A percentile compares a stretch with the other conserved stretches of the same genome.
Evolutionary conservation across 2,329 filamentous ascomycete species (phyloP).

Genomic region (Fusarium succisae): DNA sequence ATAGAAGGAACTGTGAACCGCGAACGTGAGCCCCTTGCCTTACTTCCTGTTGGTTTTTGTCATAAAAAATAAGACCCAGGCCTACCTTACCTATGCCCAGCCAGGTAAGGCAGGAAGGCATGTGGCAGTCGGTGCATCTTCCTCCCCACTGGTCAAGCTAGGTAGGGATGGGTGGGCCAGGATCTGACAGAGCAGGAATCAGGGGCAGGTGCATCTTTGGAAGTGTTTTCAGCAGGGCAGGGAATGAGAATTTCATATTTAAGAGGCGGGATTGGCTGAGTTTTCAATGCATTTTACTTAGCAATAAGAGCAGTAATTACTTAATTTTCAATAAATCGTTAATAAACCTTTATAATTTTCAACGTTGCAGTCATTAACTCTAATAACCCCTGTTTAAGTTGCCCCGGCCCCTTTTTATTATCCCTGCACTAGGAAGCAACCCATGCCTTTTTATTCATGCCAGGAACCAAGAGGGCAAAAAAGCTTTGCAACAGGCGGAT

Average conservation of each 20-base stretch:
- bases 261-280: background rate
- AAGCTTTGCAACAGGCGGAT: constrained; percentile 12
- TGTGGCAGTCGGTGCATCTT: constrained; percentile 23
- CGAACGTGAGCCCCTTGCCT: constrained; percentile 12
- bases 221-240: constrained; percentile 2
- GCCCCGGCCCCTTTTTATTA: constrained; percentile 27
- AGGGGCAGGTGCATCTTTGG: constrained; percentile 16
- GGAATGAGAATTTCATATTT: background rate
- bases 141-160: constrained; percentile 7
- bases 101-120: constrained; percentile 29
- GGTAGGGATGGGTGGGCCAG: background rate
- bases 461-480: constrained; percentile 14
- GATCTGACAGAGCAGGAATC: constrained; percentile 21
- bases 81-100: background rate
- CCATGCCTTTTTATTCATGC: constrained; percentile 11
- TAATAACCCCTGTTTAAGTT: constrained; percentile 17
- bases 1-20: background rate
- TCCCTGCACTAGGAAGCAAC: constrained; percentile 23
- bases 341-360: background rate
- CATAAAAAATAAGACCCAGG: constrained; percentile 21
- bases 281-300: background rate
- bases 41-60: constrained; percentile 1
- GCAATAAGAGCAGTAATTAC: background rate
- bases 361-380: constrained; percentile 8
- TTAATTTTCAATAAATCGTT: background rate